phyloP scores from a whole-genome alignment of 2,329 filamentous ascomycete genomes.

The Hypoxylon sp. region DNA sequence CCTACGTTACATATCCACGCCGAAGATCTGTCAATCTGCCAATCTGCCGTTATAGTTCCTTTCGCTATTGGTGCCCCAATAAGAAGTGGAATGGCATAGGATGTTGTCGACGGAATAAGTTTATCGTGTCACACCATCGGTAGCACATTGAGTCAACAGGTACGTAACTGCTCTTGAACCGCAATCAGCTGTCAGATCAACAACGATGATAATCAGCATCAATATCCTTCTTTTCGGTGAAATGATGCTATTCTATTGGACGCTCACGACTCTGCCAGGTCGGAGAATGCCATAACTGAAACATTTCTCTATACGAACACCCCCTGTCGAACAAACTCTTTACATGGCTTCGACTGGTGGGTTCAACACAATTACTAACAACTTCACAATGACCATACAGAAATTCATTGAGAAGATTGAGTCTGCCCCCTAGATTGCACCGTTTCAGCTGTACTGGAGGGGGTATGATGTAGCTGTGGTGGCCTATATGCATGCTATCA shows the following conservation, averaged over 20 bases:
- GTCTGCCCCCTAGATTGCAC: not conserved
- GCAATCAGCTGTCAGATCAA: constrained; percentile 11
- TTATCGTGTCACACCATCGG: constrained; percentile 25
- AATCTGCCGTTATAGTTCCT: constrained; percentile 23
- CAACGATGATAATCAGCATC: constrained; percentile 1
- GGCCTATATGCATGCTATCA: not conserved
- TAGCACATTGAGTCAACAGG: constrained; percentile 9
- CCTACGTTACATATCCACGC: constrained; percentile 32
- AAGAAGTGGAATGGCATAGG: constrained; percentile 16
- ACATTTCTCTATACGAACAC: not conserved
- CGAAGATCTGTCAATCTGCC: constrained; percentile 40
- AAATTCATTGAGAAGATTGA: not conserved
- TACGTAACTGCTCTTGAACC: not conserved
- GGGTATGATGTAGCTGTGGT: not conserved
- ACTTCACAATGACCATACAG: not conserved
- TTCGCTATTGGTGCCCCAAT: constrained; percentile 11
- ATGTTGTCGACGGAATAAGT: constrained; percentile 4
- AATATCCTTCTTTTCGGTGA: constrained; percentile 9
- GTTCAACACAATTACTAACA: not conserved
- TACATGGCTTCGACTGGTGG: not conserved
- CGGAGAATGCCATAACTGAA: not conserved
- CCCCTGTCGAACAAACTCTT: not conserved
- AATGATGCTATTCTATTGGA: not conserved
- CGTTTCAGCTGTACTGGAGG: not conserved
- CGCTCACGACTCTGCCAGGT: not conserved